These are phyloP conservation scores for Globisporangium solare DNA, from an alignment of 352 stramenopile genomes.

Conservation along the genomic window DNA sequence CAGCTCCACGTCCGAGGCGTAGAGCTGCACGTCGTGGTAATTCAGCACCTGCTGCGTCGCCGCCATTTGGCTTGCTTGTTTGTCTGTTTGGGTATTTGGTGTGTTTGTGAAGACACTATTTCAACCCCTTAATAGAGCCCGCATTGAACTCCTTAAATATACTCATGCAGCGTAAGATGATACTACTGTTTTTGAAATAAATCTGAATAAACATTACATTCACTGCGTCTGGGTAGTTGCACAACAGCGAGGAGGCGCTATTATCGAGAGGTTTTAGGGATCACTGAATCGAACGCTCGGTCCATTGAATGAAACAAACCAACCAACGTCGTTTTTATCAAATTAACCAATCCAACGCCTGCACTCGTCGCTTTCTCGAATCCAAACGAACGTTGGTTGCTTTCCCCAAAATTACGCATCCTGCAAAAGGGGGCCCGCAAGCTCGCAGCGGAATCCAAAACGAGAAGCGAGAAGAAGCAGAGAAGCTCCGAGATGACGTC, in stretches of 20 bases:
- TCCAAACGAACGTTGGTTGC: conserved; percentile 8
- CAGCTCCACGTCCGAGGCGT: conserved; percentile 72
- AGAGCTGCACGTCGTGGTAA: conserved; percentile 81
- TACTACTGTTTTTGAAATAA: too few species aligned
- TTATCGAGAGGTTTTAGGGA: too few species aligned
- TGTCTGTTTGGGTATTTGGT: too few species aligned
- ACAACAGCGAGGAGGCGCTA: too few species aligned
- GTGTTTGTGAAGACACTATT: too few species aligned
- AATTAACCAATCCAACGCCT: background rate
- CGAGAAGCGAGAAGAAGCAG: conserved; percentile 7
- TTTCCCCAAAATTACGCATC: background rate
- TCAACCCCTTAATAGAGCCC: too few species aligned
- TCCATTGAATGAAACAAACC: background rate
- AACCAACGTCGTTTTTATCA: background rate
- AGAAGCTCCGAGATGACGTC: conserved; percentile 23
- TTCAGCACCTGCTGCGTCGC: conserved; percentile 53
- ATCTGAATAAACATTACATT: too few species aligned
- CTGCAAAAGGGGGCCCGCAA: background rate
- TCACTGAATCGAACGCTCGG: background rate
- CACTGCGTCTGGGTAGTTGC: too few species aligned
- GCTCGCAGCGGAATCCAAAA: conserved; percentile 1
- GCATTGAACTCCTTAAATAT: too few species aligned
- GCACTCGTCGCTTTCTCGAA: background rate
- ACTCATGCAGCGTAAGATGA: too few species aligned
- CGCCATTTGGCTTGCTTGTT: conserved; percentile 20